These are phyloP conservation scores for Chromosphaera perkinsii DNA, from an alignment of 208 protist species.

Conservation along the genomic window DNA sequence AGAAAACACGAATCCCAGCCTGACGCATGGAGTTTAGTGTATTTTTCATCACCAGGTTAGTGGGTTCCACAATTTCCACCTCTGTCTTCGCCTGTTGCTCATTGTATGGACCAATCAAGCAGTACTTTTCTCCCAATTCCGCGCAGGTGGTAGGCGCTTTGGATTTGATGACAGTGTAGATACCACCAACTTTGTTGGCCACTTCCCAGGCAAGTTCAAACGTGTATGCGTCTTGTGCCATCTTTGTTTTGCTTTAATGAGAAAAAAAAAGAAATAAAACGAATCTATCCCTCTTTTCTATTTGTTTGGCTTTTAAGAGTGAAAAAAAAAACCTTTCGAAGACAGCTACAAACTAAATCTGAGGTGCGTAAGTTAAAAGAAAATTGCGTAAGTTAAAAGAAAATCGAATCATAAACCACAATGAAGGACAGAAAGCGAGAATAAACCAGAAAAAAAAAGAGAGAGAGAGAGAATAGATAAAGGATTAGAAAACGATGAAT, in stretches of 20 bases:
- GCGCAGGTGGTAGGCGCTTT: constrained; percentile 49
- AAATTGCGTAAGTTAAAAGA: too few relatives aligned
- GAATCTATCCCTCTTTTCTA: constrained; percentile 7
- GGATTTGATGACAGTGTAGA: constrained; percentile 64
- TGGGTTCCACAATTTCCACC: constrained; percentile 42
- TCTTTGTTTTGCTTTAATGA: not conserved
- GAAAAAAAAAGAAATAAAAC: not conserved
- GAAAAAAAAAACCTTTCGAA: too few relatives aligned
- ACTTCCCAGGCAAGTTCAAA: constrained; percentile 52
- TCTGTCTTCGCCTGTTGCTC: constrained; percentile 41
- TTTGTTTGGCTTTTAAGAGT: too few relatives aligned
- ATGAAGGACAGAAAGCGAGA: too few relatives aligned
- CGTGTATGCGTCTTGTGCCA: constrained; percentile 2
- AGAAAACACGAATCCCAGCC: constrained; percentile 48
- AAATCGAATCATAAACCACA: too few relatives aligned
- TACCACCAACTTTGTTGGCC: constrained; percentile 64
- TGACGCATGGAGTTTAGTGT: constrained; percentile 12
- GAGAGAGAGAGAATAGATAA: too few relatives aligned
- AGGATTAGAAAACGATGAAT: too few relatives aligned
- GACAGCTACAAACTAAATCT: too few relatives aligned
- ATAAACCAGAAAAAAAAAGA: too few relatives aligned
- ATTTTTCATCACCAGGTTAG: constrained; percentile 31
- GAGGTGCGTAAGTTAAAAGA: too few relatives aligned
- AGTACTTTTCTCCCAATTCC: constrained; percentile 43
- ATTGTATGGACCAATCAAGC: constrained; percentile 41